A percentile compares a stretch with the other conserved stretches of the same genome.
phyloP scores from a whole-genome alignment of 768 basidiomycete species.

The Piloderma croceum region DNA sequence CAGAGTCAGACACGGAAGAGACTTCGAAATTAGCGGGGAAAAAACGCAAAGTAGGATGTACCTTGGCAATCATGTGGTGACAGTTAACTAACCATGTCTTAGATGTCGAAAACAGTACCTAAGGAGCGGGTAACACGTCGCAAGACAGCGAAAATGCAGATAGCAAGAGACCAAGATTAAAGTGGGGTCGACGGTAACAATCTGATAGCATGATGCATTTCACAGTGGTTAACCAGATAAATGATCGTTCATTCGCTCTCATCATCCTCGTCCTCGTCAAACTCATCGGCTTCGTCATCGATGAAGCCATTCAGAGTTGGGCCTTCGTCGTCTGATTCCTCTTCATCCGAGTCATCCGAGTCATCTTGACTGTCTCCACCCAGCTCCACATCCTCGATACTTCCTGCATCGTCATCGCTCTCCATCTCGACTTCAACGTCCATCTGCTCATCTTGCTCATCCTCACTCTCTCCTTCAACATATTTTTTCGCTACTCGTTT shows the following conservation, averaged over 20 bases:
- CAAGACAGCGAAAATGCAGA: no score
- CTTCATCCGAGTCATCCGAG: slow-evolving; percentile 40
- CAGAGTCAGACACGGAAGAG: not conserved
- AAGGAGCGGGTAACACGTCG: no score
- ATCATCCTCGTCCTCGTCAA: slow-evolving; percentile 46
- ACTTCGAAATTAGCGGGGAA: not conserved
- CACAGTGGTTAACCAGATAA: no score
- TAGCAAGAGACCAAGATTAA: no score
- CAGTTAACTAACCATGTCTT: no score
- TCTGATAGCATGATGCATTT: no score
- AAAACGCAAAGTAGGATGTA: not conserved
- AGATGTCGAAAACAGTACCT: no score
- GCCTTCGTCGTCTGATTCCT: slow-evolving; percentile 36
- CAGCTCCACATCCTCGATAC: slow-evolving; percentile 74
- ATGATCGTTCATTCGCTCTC: slow-evolving; percentile 49
- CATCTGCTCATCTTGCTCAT: slow-evolving; percentile 45
- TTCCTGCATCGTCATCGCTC: slow-evolving; percentile 63
- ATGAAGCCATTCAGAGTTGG: slow-evolving; percentile 44
- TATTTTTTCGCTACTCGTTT: slow-evolving; percentile 46
- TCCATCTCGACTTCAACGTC: slow-evolving; percentile 58
- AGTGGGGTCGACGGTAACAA: no score
- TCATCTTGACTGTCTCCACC: slow-evolving; percentile 57
- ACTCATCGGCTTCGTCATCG: slow-evolving; percentile 59
- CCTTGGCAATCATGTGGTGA: no score
- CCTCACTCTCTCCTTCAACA: slow-evolving; percentile 77